Conservation (phyloP, 2,329 filamentous ascomycete genomes). For the Magnaporthiopsis rhizophila region DNA sequence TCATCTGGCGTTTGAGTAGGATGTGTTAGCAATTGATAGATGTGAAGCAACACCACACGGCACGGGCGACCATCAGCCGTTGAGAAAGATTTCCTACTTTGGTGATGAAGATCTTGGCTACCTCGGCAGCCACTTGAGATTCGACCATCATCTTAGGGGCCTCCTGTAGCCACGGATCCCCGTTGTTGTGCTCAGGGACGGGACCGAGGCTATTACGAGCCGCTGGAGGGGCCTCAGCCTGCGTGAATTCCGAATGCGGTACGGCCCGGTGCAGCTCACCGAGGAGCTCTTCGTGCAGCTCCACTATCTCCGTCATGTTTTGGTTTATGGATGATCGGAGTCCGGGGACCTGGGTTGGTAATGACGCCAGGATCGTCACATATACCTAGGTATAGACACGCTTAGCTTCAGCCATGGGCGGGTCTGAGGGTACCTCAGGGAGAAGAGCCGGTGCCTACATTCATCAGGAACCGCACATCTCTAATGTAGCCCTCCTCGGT, state of each 20-base stretch:
- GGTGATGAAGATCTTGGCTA: slow-evolving; percentile 51
- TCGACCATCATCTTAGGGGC: slow-evolving; percentile 47
- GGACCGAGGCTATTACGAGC: slow-evolving; percentile 35
- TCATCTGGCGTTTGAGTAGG: slow-evolving; percentile 48
- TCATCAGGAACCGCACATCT: slow-evolving; percentile 78
- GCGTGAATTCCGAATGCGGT: slow-evolving; percentile 58
- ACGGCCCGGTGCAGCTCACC: slow-evolving; percentile 63
- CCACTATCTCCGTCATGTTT: slow-evolving; percentile 71
- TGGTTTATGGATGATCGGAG: slow-evolving; percentile 67
- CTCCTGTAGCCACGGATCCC: slow-evolving; percentile 33
- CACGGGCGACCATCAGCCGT: no score
- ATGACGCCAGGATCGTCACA: slow-evolving; percentile 64
- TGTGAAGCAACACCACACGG: no score
- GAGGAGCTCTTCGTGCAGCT: slow-evolving; percentile 76
- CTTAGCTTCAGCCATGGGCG: background rate
- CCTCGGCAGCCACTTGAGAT: slow-evolving; percentile 50
- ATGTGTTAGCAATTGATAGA: background rate
- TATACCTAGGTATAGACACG: slow-evolving; percentile 48
- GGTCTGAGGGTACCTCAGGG: background rate
- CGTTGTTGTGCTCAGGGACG: slow-evolving; percentile 32
- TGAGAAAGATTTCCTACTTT: slow-evolving; percentile 33
- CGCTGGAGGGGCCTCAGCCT: slow-evolving; percentile 23
- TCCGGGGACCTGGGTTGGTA: slow-evolving; percentile 55
- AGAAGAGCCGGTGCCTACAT: slow-evolving; percentile 44
- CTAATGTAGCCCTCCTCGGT: slow-evolving; percentile 87